Evolutionary conservation across 164 flowering plant species (phyloP).

Genomic region (Euptelea pleiosperma): DNA sequence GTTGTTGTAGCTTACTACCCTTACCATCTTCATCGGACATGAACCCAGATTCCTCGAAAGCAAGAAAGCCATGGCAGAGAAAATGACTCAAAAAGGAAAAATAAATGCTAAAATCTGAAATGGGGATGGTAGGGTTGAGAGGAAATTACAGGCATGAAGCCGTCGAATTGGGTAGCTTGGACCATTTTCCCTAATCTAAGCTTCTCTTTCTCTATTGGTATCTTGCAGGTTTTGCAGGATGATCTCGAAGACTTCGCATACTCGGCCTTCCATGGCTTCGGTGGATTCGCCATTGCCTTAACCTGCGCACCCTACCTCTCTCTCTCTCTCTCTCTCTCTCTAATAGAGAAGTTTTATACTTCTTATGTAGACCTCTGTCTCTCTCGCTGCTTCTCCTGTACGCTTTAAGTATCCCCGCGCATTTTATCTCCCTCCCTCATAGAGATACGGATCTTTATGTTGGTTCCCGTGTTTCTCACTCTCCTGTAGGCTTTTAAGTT

Average conservation of each 20-base stretch:
- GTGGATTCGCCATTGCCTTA: slow-evolving; percentile 59
- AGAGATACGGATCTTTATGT: too few species aligned
- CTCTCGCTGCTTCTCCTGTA: slow-evolving; percentile 5
- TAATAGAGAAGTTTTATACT: too few species aligned
- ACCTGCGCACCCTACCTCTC: too few species aligned
- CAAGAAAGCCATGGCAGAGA: neutral
- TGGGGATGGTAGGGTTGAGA: neutral
- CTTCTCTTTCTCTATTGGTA: slow-evolving; percentile 54
- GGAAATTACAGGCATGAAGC: slow-evolving; percentile 76
- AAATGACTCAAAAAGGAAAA: neutral
- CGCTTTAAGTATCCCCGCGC: neutral
- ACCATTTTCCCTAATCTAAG: slow-evolving; percentile 92
- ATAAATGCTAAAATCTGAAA: too few species aligned
- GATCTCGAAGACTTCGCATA: slow-evolving; percentile 92
- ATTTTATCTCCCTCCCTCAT: too few species aligned
- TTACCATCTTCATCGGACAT: too few species aligned
- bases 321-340: too few species aligned
- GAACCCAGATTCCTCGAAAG: too few species aligned
- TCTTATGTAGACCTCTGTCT: too few species aligned
- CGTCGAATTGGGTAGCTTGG: slow-evolving; percentile 81
- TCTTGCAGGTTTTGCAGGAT: slow-evolving; percentile 85
- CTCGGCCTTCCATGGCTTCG: slow-evolving; percentile 92
- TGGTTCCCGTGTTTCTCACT: too few species aligned
- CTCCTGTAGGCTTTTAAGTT: slow-evolving; percentile 7
- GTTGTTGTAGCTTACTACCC: too few species aligned